Evolutionary conservation across 139 green algal species (phyloP), one percentile per base, ranked within the genome.

Genomic region (Chlorella sp.): DNA sequence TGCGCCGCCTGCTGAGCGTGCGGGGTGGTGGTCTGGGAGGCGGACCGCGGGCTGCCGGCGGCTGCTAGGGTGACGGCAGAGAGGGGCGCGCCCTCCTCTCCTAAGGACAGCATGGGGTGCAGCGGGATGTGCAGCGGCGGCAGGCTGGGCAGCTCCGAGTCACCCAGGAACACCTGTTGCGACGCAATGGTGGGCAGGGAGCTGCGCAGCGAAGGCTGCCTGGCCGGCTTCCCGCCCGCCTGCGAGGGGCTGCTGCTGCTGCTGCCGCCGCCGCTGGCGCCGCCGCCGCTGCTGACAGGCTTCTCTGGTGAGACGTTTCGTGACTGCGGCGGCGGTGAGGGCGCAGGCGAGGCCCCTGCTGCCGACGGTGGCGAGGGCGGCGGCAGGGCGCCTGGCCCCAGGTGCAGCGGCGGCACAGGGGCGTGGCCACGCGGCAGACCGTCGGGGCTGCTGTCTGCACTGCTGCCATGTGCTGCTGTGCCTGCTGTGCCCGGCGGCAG

Each of bases 121-220:
- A 41, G 44, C 30, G 79, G 79, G 79, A 84, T 84, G 79, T 78
- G n/a, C n/a, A 84, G 79, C 39, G 79, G 79, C 23, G 79, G 79
- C 64, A 84, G 79, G 41, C 23, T 68, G 74, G 74, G 74, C 74
- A 69, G 21, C 18, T 81, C 74, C 9, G 34, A 20, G 0, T 23
- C 55, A 26, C 34, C 39, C 39, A 78, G 41, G 0, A n/a, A n/a
- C n/a, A 60, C 6, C 63, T 60, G 51, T 15, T 69, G 63, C 15
- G 63, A 34, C 63, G 18, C 13, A 18, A 69, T 30, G 28, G 25
- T 36, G 28, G 63, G 63, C 25, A 32, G 63, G 63, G 23, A 13
- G 6, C 63, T 13, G 28, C 63, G 30, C 63, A 69, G 63, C 1
- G 25, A 34, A 15, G 51, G 51, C 51, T 23, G 11, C 11, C 51